Conservation (phyloP, 2,329 filamentous ascomycete species). For the Knufia fluminis region DNA sequence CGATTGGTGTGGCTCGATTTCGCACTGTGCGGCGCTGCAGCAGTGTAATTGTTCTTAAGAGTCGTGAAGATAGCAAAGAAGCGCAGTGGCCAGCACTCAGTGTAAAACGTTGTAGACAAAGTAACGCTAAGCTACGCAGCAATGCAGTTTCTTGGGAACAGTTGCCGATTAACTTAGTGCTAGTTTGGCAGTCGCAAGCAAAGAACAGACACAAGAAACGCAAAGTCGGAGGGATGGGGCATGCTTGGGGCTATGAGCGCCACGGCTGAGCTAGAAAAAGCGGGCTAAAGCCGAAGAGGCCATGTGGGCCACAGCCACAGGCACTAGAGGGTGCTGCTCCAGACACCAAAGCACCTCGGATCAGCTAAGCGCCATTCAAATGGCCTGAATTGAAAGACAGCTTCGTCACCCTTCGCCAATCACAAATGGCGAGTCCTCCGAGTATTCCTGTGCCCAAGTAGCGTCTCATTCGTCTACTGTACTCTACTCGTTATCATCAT, state of each 20-base stretch:
- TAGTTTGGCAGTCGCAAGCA: background rate
- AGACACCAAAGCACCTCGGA: background rate
- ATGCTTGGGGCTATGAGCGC: background rate
- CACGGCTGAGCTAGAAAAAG: background rate
- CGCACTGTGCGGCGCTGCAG: no score
- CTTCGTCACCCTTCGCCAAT: background rate
- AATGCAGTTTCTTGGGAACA: background rate
- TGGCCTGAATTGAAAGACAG: background rate
- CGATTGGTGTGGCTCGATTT: background rate
- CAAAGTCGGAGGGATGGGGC: background rate
- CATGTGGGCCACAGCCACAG: background rate
- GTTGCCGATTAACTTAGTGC: background rate
- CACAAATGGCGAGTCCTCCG: background rate
- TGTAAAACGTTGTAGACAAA: no score
- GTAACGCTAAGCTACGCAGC: background rate
- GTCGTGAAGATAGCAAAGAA: no score
- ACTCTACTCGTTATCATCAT: background rate
- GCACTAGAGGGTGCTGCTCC: no score
- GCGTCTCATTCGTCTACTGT: background rate
- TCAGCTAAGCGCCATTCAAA: background rate
- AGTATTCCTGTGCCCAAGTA: background rate
- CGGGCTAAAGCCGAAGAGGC: background rate
- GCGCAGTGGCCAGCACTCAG: no score
- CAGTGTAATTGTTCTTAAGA: no score
- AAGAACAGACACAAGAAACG: background rate